Conservation (phyloP, 2,329 filamentous ascomycete species). For the Cladorrhinum sp. region DNA sequence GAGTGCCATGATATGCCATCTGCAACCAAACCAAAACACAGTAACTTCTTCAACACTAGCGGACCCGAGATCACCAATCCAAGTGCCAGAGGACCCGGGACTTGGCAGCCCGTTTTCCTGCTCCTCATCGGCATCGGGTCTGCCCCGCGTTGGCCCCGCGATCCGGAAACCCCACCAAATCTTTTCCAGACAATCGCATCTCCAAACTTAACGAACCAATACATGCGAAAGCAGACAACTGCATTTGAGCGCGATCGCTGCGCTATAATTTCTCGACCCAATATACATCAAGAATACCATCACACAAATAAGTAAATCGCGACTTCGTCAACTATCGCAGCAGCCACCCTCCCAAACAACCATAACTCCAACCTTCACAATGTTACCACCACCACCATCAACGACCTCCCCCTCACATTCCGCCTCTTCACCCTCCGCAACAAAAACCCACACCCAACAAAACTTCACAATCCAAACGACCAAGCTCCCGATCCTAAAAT, state of each 20-base stretch:
- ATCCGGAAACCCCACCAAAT: conserved; percentile 14
- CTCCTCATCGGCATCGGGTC: background rate
- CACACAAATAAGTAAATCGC: no score
- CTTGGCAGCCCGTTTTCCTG: background rate
- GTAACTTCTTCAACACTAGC: background rate
- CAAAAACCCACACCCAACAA: conserved; percentile 55
- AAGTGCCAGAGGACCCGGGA: background rate
- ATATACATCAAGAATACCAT: no score
- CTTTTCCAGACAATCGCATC: background rate
- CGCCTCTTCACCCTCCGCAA: conserved; percentile 51
- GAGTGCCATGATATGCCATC: background rate
- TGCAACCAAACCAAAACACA: background rate
- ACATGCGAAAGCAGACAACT: background rate
- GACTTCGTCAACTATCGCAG: no score
- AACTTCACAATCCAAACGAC: conserved; percentile 75
- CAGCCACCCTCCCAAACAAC: background rate
- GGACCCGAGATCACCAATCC: background rate
- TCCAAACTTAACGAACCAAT: background rate
- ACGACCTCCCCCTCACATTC: conserved; percentile 35
- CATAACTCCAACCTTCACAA: background rate
- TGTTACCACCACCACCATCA: background rate
- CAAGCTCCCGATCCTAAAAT: conserved; percentile 93
- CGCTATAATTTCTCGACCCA: no score
- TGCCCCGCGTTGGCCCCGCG: conserved; percentile 11
- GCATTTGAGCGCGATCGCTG: no score